Conservation (phyloP, 306 rosid species). For the Erythrophleum fordii region DNA sequence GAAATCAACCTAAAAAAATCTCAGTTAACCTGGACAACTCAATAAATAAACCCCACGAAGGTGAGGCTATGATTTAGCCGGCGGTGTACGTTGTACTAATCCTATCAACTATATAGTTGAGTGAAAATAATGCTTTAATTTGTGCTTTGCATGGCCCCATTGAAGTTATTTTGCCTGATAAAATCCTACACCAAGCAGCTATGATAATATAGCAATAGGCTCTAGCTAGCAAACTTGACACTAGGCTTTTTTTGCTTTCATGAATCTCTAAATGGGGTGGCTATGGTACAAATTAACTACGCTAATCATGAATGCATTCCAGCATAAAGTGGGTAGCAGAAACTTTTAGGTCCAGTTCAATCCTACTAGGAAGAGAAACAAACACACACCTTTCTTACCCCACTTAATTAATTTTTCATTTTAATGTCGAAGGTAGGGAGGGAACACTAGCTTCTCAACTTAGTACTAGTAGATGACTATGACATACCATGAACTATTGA, state of each 20-base stretch:
- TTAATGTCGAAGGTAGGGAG: conserved; percentile 4
- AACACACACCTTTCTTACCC: conserved; percentile 20
- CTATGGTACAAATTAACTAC: conserved; percentile 37
- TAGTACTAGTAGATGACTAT: conserved; percentile 2
- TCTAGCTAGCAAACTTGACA: background rate
- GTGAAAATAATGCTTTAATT: conserved; percentile 13
- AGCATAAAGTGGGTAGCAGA: conserved; percentile 42
- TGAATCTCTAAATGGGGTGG: conserved; percentile 33
- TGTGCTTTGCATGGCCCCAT: conserved; percentile 36
- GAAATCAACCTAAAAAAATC: background rate
- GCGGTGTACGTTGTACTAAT: conserved; percentile 42
- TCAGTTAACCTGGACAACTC: background rate
- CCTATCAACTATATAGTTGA: conserved; percentile 27
- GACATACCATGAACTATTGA: background rate
- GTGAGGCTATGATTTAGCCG: conserved; percentile 39
- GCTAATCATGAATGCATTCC: conserved; percentile 34
- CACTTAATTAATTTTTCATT: conserved; percentile 16
- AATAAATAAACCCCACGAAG: conserved; percentile 28
- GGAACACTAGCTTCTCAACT: background rate
- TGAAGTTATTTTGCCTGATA: conserved; percentile 32
- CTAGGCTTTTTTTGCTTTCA: conserved; percentile 28
- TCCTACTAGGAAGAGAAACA: conserved; percentile 26
- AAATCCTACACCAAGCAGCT: conserved; percentile 27
- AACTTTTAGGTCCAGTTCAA: conserved; percentile 36
- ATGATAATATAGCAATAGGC: conserved; percentile 33